Evolutionary conservation across 2,329 filamentous ascomycete genomes (phyloP), one percentile per base, ranked within the genome.

Genomic region (Diaporthe humulicola): DNA sequence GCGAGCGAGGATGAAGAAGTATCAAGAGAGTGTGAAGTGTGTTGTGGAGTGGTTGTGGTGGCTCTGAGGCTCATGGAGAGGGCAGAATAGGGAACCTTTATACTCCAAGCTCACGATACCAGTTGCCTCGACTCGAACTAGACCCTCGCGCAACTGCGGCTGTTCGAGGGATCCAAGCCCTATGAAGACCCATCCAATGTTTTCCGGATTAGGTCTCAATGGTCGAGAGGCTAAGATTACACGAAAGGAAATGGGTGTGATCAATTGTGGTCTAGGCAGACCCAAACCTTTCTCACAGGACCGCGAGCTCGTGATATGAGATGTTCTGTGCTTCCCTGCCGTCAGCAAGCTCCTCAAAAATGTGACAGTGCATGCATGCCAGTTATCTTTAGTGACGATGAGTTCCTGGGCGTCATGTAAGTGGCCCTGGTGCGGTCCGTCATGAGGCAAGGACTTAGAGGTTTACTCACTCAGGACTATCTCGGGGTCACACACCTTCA

Each of bases 201-300:
- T 52, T 66, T 67, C 45, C 30, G 22, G 17, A 52, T 67, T 52
- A 48, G 45, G 30, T 67, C 30, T 50, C 45, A 67, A 67, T 67
- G 45, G 61, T 67, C 61, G 45, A 38, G 45, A 67, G 28, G 45
- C 42, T 67, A 50, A 67, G n/a, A 67, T 67, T 25, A 52, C 42
- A 67, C 19, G 61, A 25, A 52, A 67, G 30, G 61, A 38, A 67
- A 48, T 38, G 61, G 45, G 61, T 67, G 61, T 67, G 61, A 50
- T 67, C 42, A 50, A 48, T 28, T 17, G 42, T 25, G 61, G 61
- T 67, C 42, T 67, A 50, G 28, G 30, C 30, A 48, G 61, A 50
- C 40, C 12, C 5, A 9, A 15, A 14, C 4, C 25, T 45, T 28
- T 42, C 60, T 64, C 28, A 19, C 25, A 64, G 28, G 25, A 22